These are phyloP conservation scores for Saccharomycopsis hybrid DNA, from an alignment of 1,139 yeast genomes.

Conservation along the genomic window DNA sequence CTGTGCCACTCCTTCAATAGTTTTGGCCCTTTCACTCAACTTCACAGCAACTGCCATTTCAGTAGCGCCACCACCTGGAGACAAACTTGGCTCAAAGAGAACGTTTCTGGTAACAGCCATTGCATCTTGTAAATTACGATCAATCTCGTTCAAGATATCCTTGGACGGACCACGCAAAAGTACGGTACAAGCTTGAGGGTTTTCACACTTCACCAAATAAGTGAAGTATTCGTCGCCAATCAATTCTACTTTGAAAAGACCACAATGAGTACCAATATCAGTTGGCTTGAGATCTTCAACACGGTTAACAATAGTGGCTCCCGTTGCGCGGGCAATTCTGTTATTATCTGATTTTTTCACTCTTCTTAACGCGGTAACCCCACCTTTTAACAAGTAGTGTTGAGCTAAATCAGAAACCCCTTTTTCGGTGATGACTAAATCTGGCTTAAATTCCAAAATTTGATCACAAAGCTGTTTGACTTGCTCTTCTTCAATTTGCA, in stretches of 20 bases:
- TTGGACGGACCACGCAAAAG: conserved; percentile 94
- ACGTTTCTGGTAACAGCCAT: conserved; percentile 98
- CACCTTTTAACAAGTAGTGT: conserved; percentile 89
- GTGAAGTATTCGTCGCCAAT: conserved; percentile 98
- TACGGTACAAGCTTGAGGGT: conserved; percentile 92
- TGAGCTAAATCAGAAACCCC: conserved; percentile 98
- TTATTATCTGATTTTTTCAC: conserved; percentile 94
- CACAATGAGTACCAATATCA: conserved; percentile 86
- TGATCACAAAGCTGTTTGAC: conserved; percentile 82
- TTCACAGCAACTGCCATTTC: conserved; percentile 97
- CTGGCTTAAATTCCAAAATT: conserved; percentile 81
- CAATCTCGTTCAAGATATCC: conserved; percentile 93
- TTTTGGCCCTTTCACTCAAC: conserved; percentile 84
- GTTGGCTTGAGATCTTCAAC: conserved; percentile 88
- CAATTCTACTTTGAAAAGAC: conserved; percentile 84
- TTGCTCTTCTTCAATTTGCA: conserved; percentile 98
- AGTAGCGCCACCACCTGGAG: conserved; percentile 99
- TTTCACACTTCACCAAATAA: conserved; percentile 58
- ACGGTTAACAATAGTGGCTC: conserved; percentile 94
- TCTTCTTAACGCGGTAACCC: conserved; percentile 88
- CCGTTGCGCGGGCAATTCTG: conserved; percentile 95
- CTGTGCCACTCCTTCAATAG: conserved; percentile 91
- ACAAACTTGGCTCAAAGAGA: conserved; percentile 84
- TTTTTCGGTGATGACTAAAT: conserved; percentile 92
- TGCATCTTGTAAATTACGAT: conserved; percentile 96